Evolutionary conservation across 176 grass and related monocot species (phyloP).

Genomic region (Musa schizocarpa): DNA sequence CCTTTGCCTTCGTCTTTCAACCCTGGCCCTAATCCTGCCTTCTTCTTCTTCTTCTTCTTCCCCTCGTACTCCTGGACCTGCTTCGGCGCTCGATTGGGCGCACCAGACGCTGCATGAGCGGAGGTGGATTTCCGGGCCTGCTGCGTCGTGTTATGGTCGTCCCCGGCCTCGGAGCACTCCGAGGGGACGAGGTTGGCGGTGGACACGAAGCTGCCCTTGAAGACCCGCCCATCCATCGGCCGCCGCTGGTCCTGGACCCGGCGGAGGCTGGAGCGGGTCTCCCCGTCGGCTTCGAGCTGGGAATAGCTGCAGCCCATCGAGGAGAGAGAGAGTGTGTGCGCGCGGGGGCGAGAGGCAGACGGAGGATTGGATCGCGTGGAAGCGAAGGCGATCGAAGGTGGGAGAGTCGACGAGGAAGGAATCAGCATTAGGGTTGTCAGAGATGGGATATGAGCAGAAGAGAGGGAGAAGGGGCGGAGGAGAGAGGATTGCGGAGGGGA

Average conservation of each 20-base stretch:
- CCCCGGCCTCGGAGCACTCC: neutral
- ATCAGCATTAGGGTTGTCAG: neutral
- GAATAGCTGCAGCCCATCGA: neutral
- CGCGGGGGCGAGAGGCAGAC: neutral
- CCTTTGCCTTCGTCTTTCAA: neutral
- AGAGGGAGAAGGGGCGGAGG: neutral
- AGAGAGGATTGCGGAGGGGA: slow-evolving; percentile 1
- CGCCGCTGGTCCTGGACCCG: neutral
- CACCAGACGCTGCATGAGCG: neutral
- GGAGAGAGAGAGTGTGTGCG: neutral
- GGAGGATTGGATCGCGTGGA: neutral
- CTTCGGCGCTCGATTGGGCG: neutral
- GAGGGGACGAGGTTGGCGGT: neutral
- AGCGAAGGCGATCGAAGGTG: too few species aligned
- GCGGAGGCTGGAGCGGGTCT: neutral
- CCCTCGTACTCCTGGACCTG: neutral
- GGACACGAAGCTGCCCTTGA: neutral
- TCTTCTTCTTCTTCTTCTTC: neutral
- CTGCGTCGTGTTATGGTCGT: neutral
- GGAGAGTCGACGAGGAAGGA: neutral
- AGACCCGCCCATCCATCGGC: neutral
- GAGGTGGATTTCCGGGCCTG: neutral
- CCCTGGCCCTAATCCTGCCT: neutral
- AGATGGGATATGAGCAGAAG: neutral
- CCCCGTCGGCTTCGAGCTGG: neutral